Percentiles rank a stretch among this genome's conserved stretches.
These are phyloP conservation scores for Dactylonectria macrodidyma DNA, from an alignment of 2,329 filamentous ascomycete species.

Conservation along the genomic window DNA sequence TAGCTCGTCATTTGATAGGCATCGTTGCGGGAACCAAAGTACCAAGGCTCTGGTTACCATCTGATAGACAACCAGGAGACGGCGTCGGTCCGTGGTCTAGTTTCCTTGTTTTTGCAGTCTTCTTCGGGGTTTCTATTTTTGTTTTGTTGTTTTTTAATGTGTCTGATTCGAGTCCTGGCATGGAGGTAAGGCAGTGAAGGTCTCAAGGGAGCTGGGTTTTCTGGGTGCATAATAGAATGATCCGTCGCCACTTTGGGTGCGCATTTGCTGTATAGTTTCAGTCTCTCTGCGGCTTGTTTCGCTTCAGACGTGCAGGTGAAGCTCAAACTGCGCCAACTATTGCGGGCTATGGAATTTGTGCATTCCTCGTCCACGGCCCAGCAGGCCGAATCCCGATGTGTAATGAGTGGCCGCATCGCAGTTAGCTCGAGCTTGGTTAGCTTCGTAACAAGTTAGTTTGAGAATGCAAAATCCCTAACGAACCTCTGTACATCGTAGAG, in stretches of 20 bases:
- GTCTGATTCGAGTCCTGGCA: constrained; percentile 37
- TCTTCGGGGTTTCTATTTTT: constrained; percentile 37
- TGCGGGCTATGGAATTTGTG: not conserved
- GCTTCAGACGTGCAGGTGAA: not conserved
- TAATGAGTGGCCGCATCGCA: not conserved
- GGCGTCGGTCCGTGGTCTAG: constrained; percentile 44
- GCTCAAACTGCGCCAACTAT: not conserved
- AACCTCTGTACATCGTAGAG: not conserved
- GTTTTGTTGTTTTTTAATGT: constrained; percentile 36
- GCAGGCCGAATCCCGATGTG: not conserved
- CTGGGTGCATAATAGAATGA: constrained; percentile 50
- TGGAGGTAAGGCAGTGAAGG: constrained; percentile 47
- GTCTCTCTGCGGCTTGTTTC: not conserved
- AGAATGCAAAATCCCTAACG: not conserved
- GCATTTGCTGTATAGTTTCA: constrained; percentile 26
- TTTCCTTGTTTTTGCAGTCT: constrained; percentile 43
- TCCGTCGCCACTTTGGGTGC: constrained; percentile 42
- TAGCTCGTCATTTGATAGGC: constrained; percentile 49
- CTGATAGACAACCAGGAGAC: constrained; percentile 49
- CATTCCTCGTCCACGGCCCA: not conserved
- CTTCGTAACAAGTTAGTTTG: not conserved
- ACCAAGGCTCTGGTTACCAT: constrained; percentile 45
- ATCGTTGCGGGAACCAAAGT: constrained; percentile 44
- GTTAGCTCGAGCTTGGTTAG: not conserved
- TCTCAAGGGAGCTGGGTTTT: constrained; percentile 46